A percentile compares a stretch with the other conserved stretches of the same genome.
phyloP scores from a whole-genome alignment of 2,329 filamentous ascomycete species.

The Thelonectria blattea region DNA sequence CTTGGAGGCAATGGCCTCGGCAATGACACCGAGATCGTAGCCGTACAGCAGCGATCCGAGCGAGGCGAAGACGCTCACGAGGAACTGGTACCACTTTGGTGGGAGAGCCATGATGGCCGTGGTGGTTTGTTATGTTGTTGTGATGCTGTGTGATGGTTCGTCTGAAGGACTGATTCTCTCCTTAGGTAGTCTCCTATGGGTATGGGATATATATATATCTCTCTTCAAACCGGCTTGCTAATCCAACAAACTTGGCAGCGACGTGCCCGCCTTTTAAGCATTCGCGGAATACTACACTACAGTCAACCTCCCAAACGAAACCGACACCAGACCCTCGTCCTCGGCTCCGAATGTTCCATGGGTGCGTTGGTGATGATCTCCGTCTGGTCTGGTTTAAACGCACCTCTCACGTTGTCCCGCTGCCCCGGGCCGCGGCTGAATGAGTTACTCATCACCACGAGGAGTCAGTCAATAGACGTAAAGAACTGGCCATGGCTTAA shows the following conservation, averaged over 20 bases:
- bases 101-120: conserved; percentile 47
- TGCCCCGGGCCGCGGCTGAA: conserved; percentile 1
- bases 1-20: conserved; percentile 57
- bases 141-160: too few relatives aligned
- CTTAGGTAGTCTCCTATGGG: too few relatives aligned
- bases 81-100: conserved; percentile 56
- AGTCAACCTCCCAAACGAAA: neutral
- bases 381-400: conserved; percentile 12
- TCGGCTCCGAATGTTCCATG: neutral
- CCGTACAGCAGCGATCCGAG: conserved; percentile 36
- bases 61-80: conserved; percentile 44
- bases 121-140: neutral
- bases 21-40: conserved; percentile 45
- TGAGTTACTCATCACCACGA: too few relatives aligned
- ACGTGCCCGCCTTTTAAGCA: conserved; percentile 12
- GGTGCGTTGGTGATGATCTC: neutral
- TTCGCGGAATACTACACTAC: neutral
- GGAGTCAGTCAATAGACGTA: neutral
- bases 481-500: neutral
- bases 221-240: neutral
- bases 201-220: too few relatives aligned
- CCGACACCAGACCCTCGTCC: neutral
- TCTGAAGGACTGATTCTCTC: too few relatives aligned
- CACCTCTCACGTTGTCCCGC: conserved; percentile 14
- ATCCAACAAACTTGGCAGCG: conserved; percentile 1